Conservation (phyloP, 225 moss, liverwort and hornwort genomes). For the Pleurozium schreberi region DNA sequence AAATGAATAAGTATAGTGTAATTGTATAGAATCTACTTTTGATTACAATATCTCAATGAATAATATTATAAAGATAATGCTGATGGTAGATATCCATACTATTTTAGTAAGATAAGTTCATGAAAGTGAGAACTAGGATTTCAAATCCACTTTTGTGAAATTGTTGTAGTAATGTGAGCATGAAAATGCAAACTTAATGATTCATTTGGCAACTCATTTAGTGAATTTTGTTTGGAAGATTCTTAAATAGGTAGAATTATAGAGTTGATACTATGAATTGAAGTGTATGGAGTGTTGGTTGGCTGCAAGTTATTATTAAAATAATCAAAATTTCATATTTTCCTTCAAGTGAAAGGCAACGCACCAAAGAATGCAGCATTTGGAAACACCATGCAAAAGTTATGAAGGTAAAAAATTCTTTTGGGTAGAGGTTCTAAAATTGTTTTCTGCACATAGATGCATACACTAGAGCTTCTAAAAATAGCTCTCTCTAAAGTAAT, state of each 20-base stretch:
- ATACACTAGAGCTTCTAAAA: too few relatives aligned
- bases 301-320: background rate
- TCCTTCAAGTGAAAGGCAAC: too few relatives aligned
- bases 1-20: background rate
- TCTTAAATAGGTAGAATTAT: background rate
- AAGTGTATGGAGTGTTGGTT: background rate
- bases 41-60: rapidly evolving
- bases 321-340: too few relatives aligned
- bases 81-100: background rate
- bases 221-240: background rate
- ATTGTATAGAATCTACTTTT: background rate
- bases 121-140: background rate
- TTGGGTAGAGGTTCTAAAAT: too few relatives aligned
- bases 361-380: too few relatives aligned
- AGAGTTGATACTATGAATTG: background rate
- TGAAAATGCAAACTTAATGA: background rate
- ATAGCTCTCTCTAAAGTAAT: too few relatives aligned
- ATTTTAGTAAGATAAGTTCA: background rate
- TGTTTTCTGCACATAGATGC: too few relatives aligned
- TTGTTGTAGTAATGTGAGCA: background rate
- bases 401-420: too few relatives aligned
- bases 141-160: background rate
- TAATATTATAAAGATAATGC: background rate
- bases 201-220: background rate
- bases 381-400: too few relatives aligned